Evolutionary conservation across 75 land plant species (phyloP).

Genomic region (Picea sitchensis): DNA sequence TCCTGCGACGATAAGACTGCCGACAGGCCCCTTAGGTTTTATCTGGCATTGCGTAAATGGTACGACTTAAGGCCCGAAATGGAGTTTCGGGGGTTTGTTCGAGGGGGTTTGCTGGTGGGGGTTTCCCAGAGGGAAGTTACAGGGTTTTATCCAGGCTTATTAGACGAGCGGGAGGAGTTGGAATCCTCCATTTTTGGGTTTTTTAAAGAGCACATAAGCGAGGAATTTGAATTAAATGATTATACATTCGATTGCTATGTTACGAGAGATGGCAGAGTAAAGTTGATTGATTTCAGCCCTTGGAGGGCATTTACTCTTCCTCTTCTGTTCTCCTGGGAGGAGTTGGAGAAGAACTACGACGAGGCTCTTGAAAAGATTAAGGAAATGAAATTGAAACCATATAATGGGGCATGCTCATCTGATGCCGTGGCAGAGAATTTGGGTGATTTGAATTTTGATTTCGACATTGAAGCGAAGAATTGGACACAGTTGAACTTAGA

Average conservation of each 20-base stretch:
- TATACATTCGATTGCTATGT: slow-evolving; percentile 88
- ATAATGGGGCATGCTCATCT: not conserved
- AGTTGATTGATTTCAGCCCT: slow-evolving; percentile 76
- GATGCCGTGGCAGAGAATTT: not conserved
- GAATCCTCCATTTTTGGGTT: slow-evolving; percentile 28
- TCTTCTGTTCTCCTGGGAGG: slow-evolving; percentile 84
- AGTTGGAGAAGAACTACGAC: slow-evolving; percentile 39
- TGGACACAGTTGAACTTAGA: slow-evolving; percentile 4
- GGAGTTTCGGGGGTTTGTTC: slow-evolving; percentile 88
- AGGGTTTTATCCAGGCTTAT: slow-evolving; percentile 60
- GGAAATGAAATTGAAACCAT: not conserved
- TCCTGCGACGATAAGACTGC: slow-evolving; percentile 49
- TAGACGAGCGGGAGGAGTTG: slow-evolving; percentile 37
- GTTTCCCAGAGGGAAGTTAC: slow-evolving; percentile 90
- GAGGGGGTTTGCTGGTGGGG: slow-evolving; percentile 39
- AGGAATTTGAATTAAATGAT: slow-evolving; percentile 49
- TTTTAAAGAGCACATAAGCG: slow-evolving; percentile 44
- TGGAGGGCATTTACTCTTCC: slow-evolving; percentile 85
- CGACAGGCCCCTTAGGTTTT: slow-evolving; percentile 37
- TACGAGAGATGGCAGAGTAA: slow-evolving; percentile 54
- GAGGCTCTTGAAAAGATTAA: not conserved
- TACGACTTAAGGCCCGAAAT: slow-evolving; percentile 69
- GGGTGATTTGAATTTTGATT: not conserved
- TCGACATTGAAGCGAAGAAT: not conserved
- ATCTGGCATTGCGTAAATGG: slow-evolving; percentile 85